Percentiles rank a stretch among this genome's conserved stretches.
phyloP scores from a whole-genome alignment of 2,329 filamentous ascomycete species.

The Fusarium penzigii region DNA sequence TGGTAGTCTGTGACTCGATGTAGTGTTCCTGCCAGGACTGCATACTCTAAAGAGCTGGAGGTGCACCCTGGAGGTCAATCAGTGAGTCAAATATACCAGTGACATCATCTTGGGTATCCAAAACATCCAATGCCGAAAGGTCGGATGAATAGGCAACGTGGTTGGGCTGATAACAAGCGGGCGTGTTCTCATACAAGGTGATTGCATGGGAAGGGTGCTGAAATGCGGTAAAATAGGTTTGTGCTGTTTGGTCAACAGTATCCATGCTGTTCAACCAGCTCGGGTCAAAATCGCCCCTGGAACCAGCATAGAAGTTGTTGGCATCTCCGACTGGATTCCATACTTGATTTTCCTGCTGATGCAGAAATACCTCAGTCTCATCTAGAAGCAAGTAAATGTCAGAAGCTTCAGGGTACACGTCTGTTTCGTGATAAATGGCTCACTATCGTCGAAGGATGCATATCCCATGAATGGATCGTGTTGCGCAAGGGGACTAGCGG shows the following conservation, averaged over 20 bases:
- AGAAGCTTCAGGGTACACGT: not conserved
- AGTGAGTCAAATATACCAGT: not conserved
- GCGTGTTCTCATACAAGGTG: not conserved
- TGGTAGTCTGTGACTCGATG: not conserved
- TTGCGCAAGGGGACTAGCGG: not conserved
- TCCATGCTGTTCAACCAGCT: not conserved
- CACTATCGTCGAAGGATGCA: not conserved
- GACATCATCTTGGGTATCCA: not conserved
- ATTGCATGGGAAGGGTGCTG: not conserved
- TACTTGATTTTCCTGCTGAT: not conserved
- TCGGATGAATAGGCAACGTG: not conserved
- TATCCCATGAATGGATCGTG: not conserved
- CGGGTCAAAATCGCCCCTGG: not conserved
- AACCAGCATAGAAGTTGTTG: not conserved
- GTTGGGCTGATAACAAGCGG: not conserved
- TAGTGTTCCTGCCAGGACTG: not conserved
- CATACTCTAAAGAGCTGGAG: not conserved
- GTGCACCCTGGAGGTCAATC: not conserved
- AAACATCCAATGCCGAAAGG: not conserved
- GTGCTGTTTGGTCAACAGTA: not conserved
- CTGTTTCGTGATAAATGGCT: not conserved
- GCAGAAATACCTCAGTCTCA: not conserved
- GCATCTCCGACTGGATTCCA: not conserved
- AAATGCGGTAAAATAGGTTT: not conserved
- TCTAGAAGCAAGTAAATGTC: not conserved